A percentile compares a stretch with the other conserved stretches of the same genome.
Evolutionary conservation across 1,284 basidiomycete species (phyloP).

Genomic region (Takashimella tepidaria): DNA sequence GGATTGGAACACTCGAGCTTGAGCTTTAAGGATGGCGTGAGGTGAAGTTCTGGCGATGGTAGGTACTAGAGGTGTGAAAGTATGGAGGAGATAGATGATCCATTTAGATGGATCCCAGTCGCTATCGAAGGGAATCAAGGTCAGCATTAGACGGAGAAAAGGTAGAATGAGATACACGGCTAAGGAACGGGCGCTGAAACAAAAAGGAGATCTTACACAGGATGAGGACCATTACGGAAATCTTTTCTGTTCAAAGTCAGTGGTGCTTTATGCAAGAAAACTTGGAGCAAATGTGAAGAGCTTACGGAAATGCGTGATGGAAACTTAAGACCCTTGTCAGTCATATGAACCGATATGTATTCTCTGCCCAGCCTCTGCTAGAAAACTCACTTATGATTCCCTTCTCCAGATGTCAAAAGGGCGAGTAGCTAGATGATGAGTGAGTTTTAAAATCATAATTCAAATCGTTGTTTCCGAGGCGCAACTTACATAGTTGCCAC

Average conservation of each 20-base stretch:
- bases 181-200: too few species aligned
- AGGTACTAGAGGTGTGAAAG: constrained; percentile 54
- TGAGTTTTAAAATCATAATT: too few species aligned
- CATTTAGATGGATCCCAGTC: constrained; percentile 81
- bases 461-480: background rate
- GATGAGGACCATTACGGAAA: constrained; percentile 50
- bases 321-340: constrained; percentile 24
- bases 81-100: constrained; percentile 59
- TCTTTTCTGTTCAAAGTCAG: constrained; percentile 21
- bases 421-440: constrained; percentile 57
- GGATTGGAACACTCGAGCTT: constrained; percentile 55
- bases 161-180: too few species aligned
- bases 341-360: background rate
- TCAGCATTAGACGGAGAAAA: too few species aligned
- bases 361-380: background rate
- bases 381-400: constrained; percentile 69
- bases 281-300: constrained; percentile 52
- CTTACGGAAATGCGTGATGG: constrained; percentile 72
- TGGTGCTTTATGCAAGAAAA: background rate
- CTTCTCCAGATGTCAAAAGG: constrained; percentile 67
- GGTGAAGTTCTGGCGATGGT: constrained; percentile 55
- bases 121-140: constrained; percentile 17
- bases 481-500: constrained; percentile 54
- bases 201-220: constrained; percentile 17
- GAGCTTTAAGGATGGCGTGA: constrained; percentile 58